These are phyloP conservation scores for Wickerhamiella lipophila DNA, from an alignment of 805 yeast genomes.

Conservation along the genomic window DNA sequence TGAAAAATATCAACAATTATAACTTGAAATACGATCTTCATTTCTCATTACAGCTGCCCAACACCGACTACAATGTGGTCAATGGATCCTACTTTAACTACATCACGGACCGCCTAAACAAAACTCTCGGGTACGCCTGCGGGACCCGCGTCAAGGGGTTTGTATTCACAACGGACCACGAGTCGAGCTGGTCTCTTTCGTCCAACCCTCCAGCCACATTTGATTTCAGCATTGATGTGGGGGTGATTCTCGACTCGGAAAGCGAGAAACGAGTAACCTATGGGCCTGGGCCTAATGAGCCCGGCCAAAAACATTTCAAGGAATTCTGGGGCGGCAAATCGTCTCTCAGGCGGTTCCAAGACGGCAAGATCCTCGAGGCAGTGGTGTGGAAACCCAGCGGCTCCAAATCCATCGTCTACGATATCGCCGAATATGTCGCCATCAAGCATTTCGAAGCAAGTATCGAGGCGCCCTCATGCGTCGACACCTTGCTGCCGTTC, in stretches of 20 bases:
- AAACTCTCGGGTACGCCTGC: conserved; percentile 8
- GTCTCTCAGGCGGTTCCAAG: conserved; percentile 81
- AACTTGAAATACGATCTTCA: conserved; percentile 51
- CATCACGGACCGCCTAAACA: background rate
- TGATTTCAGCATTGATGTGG: conserved; percentile 31
- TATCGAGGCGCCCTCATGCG: conserved; percentile 10
- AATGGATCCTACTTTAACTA: background rate
- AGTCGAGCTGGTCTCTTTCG: conserved; percentile 20
- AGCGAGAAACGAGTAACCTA: conserved; percentile 73
- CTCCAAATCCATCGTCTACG: conserved; percentile 48
- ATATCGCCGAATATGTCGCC: conserved; percentile 52
- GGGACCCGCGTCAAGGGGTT: conserved; percentile 7
- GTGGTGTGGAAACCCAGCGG: conserved; percentile 59
- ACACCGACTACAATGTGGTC: background rate
- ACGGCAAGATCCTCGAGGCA: conserved; percentile 81
- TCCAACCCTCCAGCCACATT: conserved; percentile 14
- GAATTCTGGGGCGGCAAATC: conserved; percentile 83
- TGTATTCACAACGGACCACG: background rate
- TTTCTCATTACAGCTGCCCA: conserved; percentile 33
- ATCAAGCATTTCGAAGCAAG: conserved; percentile 42
- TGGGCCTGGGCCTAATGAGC: conserved; percentile 62
- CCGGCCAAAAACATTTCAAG: conserved; percentile 50
- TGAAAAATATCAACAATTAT: conserved; percentile 41
- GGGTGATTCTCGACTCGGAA: conserved; percentile 54
- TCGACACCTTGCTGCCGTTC: conserved; percentile 36